A percentile compares a stretch with the other conserved stretches of the same genome.
Conservation (phyloP, 176 grass and related monocot genomes). For the Poa pratensis region DNA sequence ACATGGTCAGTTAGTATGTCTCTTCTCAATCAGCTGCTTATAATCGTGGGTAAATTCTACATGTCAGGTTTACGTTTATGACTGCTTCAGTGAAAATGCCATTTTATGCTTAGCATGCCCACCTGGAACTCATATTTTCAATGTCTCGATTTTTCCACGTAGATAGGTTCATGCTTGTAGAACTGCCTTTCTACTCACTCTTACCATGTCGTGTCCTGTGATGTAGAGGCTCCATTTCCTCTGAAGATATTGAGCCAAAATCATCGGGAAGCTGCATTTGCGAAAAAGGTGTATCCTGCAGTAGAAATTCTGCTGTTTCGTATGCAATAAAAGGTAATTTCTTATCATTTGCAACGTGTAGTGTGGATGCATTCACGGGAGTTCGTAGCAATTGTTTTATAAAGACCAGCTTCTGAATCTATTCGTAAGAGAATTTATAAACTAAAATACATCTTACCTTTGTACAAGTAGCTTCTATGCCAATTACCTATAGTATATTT, state of each 20-base stretch:
- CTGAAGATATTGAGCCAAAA: not conserved
- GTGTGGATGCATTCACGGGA: not conserved
- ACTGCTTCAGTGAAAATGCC: not conserved
- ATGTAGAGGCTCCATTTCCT: not conserved
- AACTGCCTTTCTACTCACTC: not conserved
- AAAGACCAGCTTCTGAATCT: not conserved
- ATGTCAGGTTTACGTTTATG: not conserved
- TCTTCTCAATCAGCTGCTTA: not conserved
- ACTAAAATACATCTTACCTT: not conserved
- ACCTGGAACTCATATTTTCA: not conserved
- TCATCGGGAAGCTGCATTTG: not conserved
- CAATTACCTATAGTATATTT: not conserved
- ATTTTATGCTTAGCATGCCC: slow-evolving; percentile 3
- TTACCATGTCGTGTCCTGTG: not conserved
- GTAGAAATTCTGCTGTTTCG: not conserved
- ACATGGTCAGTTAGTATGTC: not conserved
- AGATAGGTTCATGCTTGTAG: not conserved
- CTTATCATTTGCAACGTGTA: not conserved
- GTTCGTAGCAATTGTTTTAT: not conserved
- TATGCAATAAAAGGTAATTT: not conserved
- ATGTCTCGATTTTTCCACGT: not conserved
- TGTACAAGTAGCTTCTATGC: not conserved
- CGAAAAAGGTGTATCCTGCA: not conserved
- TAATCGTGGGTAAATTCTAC: not conserved
- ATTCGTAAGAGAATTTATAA: not conserved